Evolutionary conservation across 2,329 filamentous ascomycete genomes (phyloP).

Genomic region (Bipolaris cookei): DNA sequence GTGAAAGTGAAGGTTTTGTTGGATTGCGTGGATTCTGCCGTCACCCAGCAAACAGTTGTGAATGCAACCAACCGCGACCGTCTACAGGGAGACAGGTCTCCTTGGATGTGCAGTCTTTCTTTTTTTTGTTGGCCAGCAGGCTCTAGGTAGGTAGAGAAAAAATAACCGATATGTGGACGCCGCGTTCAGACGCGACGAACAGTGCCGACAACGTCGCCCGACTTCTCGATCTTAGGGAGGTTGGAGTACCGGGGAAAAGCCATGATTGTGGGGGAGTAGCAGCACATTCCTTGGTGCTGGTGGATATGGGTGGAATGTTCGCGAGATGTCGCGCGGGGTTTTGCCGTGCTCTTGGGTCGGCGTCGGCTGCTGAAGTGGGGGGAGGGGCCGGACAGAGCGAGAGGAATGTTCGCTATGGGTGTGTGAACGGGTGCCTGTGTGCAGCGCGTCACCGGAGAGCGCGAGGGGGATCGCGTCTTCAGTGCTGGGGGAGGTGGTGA

Average conservation of each 20-base stretch:
- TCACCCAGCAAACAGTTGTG: not conserved
- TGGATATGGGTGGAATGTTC: conserved; percentile 5
- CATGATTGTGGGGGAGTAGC: conserved; percentile 30
- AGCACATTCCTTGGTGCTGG: conserved; percentile 30
- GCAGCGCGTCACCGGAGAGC: conserved; percentile 11
- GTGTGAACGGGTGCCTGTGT: conserved; percentile 12
- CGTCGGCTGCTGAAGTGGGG: conserved; percentile 26
- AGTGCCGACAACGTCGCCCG: conserved; percentile 30
- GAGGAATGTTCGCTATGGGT: conserved; percentile 22
- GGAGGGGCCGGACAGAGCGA: conserved; percentile 22
- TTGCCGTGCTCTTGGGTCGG: conserved; percentile 12
- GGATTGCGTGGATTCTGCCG: not conserved
- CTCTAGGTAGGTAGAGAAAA: conserved; percentile 3
- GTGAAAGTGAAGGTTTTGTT: not conserved
- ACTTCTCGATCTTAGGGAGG: conserved; percentile 32
- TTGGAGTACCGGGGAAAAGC: conserved; percentile 33
- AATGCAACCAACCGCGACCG: not conserved
- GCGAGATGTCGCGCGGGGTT: conserved; percentile 8
- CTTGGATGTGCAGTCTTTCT: not conserved
- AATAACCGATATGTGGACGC: conserved; percentile 4
- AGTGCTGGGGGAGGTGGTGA: conserved; percentile 17
- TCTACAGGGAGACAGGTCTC: not conserved
- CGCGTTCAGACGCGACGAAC: conserved; percentile 31
- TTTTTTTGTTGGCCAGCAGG: not conserved
- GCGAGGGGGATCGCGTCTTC: conserved; percentile 15